Evolutionary conservation across 805 yeast genomes (phyloP), one percentile per base, ranked within the genome.

Genomic region (Suhomyces faveliae): DNA sequence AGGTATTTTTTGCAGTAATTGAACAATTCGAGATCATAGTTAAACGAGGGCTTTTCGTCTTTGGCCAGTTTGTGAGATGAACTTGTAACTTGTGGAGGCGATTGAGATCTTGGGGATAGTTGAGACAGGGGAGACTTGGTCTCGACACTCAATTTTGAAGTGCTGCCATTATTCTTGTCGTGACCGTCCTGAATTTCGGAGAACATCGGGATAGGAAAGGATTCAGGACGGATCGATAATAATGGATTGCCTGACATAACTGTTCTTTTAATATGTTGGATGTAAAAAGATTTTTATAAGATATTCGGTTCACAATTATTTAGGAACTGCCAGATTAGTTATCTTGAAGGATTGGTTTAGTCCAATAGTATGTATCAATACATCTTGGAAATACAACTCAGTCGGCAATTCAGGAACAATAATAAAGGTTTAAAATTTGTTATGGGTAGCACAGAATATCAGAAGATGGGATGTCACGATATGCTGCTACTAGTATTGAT

Each of bases 1-100:
- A 90, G 64, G 56, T 81, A 82, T 38, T 73, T 68, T 38, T 80
- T 74, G 53, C 88, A 81, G 20, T 82, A 69, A 20, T 74, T 73
- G 40, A 84, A 74, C 13, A 83, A 61, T 40, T 77, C 80, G 43
- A 61, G 57, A 49, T 73, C 76, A 52, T 70, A 73, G 43, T 61
- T 61, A 54, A 73, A 73, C 11, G 59, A 44, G 20, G 56, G 53
- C 22, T 54, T 54, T 37, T 50, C 56, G 24, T 46, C 51, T 11
- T 21, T 19, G 24, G 27, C 5, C 19, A 17, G 21, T 7, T 5
- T 33, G 35, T 12, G 35, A 17, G 10, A 15, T 17, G n/a, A 33
- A 4, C 10, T 15, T 3, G 37, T 5, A 33, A 5, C n/a, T 33
- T 17, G 37, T 9, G 37, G 21, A 15, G 21, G 37, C 1, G 37